phyloP scores from a whole-genome alignment of 352 stramenopile species.

The Phytopythium aichiense region DNA sequence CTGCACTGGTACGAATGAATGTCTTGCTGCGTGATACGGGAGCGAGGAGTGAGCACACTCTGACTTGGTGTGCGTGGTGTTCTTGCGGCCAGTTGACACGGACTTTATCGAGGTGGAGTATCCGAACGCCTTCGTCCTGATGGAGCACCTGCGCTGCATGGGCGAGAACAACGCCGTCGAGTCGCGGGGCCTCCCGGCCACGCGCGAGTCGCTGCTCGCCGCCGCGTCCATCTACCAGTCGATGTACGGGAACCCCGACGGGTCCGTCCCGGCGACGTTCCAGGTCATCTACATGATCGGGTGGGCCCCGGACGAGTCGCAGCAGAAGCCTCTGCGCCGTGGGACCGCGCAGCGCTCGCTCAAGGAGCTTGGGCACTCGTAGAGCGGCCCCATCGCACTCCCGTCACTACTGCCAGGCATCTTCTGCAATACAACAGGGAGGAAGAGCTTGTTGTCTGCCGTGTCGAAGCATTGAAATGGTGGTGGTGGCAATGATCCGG shows the following conservation, averaged over 20 bases:
- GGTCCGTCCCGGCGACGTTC: slow-evolving; percentile 92
- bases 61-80: neutral
- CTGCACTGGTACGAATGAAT: slow-evolving; percentile 68
- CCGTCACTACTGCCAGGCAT: neutral
- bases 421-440: neutral
- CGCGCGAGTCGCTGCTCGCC: slow-evolving; percentile 92
- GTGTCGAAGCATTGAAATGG: neutral
- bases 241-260: slow-evolving; percentile 87
- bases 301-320: slow-evolving; percentile 94
- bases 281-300: slow-evolving; percentile 98
- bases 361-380: slow-evolving; percentile 54
- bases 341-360: slow-evolving; percentile 76
- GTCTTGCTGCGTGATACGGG: neutral
- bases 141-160: slow-evolving; percentile 95
- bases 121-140: slow-evolving; percentile 93
- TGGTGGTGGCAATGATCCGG: slow-evolving; percentile 10
- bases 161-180: slow-evolving; percentile 93
- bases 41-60: neutral
- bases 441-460: neutral
- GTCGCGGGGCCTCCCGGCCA: slow-evolving; percentile 54
- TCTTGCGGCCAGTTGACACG: slow-evolving; percentile 86
- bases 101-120: slow-evolving; percentile 95
- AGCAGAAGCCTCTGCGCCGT: slow-evolving; percentile 89
- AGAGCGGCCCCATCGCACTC: neutral
- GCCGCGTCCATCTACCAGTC: slow-evolving; percentile 94